phyloP scores from a whole-genome alignment of 225 moss, liverwort and hornwort genomes.

The Pseudisothecium myosuroides region DNA sequence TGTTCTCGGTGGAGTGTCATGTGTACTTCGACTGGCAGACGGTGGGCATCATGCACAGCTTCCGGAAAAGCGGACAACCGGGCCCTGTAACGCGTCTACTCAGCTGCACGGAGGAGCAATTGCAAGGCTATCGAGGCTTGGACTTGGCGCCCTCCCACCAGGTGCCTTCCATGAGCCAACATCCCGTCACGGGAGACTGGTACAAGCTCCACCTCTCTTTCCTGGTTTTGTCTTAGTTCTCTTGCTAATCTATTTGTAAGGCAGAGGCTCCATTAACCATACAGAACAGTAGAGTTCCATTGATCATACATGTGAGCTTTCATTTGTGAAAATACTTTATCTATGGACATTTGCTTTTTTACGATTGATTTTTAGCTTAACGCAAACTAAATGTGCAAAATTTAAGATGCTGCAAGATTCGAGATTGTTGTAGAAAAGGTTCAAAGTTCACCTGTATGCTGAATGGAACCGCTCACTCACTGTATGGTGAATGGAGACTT shows the following conservation, averaged over 20 bases:
- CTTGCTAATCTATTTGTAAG: background rate
- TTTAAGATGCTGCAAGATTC: no score
- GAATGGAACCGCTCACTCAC: background rate
- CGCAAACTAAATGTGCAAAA: background rate
- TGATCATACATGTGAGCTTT: background rate
- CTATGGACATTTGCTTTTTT: background rate
- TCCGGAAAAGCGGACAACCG: conserved; percentile 70
- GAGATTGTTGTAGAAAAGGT: background rate
- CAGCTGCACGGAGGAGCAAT: conserved; percentile 70
- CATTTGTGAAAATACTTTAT: background rate
- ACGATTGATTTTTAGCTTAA: background rate
- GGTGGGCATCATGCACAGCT: conserved; percentile 92
- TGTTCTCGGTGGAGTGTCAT: conserved; percentile 86
- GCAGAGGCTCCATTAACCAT: background rate
- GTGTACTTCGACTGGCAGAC: conserved; percentile 97
- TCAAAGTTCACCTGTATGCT: background rate
- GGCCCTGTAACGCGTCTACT: conserved; percentile 78
- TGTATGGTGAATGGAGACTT: background rate
- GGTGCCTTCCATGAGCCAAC: conserved; percentile 84
- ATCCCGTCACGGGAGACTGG: conserved; percentile 80
- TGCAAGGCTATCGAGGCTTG: conserved; percentile 48
- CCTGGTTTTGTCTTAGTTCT: background rate
- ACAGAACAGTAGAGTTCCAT: background rate
- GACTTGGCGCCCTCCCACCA: conserved; percentile 79
- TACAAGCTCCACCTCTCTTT: background rate